These are phyloP conservation scores for Triadica sebifera DNA, from an alignment of 345 rosid species.

Conservation along the genomic window DNA sequence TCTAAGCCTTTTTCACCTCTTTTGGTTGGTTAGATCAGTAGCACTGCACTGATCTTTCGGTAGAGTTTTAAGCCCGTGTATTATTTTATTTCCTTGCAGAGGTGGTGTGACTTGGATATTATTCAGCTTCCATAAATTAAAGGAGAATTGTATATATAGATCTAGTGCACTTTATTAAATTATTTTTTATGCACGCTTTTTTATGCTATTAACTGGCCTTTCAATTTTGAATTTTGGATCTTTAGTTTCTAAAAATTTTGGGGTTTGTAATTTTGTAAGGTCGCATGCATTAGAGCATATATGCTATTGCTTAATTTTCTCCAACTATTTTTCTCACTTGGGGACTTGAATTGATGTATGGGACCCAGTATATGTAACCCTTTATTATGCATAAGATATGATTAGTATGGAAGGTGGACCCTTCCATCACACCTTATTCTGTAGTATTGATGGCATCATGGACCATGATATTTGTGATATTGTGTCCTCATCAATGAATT, in stretches of 20 bases:
- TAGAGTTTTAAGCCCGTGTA: too few relatives aligned
- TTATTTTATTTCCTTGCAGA: too few relatives aligned
- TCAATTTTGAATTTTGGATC: neutral
- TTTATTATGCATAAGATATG: neutral
- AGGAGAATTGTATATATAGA: neutral
- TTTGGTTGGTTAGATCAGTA: too few relatives aligned
- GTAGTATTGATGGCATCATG: neutral
- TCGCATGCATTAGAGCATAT: neutral
- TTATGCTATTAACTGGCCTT: too few relatives aligned
- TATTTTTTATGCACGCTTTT: neutral
- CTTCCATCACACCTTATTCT: neutral
- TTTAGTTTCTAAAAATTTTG: neutral
- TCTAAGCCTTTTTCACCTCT: too few relatives aligned
- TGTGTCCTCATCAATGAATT: neutral
- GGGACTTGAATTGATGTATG: conserved; percentile 7
- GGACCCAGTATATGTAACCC: conserved; percentile 3
- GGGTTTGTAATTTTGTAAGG: neutral
- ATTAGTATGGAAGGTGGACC: conserved; percentile 17
- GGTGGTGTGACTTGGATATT: neutral
- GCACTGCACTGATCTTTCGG: too few relatives aligned
- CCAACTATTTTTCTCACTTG: neutral
- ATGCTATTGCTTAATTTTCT: neutral
- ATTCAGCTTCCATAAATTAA: neutral
- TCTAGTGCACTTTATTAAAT: neutral
- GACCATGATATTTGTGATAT: neutral